Percentiles rank a stretch among this genome's conserved stretches.
Conservation (phyloP, 2,329 filamentous ascomycete species). For the Phialophora tarda region DNA sequence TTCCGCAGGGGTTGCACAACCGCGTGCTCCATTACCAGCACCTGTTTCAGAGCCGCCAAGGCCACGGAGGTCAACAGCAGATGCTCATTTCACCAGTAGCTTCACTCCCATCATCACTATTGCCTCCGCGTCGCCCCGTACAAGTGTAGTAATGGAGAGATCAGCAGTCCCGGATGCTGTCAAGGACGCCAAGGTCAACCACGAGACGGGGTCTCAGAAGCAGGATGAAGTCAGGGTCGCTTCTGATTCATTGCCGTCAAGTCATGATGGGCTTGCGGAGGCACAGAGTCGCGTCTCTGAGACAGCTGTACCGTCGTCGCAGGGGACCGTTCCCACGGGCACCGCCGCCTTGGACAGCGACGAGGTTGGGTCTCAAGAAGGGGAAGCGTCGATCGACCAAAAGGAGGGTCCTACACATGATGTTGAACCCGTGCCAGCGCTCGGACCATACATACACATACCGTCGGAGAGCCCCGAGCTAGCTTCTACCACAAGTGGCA, state of each 20-base stretch:
- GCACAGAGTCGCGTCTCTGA: neutral
- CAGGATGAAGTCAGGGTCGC: neutral
- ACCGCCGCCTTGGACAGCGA: neutral
- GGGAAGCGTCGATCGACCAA: neutral
- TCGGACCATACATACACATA: conserved; percentile 21
- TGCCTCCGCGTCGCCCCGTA: conserved; percentile 30
- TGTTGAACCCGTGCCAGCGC: neutral
- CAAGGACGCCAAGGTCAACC: neutral
- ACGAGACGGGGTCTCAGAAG: neutral
- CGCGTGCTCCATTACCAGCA: conserved; percentile 4
- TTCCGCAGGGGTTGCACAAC: conserved; percentile 3
- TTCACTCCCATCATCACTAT: conserved; percentile 38
- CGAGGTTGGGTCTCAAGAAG: neutral
- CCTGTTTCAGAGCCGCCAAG: conserved; percentile 15
- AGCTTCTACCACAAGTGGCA: conserved; percentile 18
- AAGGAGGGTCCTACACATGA: neutral
- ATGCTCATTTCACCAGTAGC: conserved; percentile 17
- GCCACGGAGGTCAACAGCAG: conserved; percentile 7
- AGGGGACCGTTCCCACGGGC: neutral
- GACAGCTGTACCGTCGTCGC: neutral
- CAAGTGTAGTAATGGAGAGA: conserved; percentile 25
- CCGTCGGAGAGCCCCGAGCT: conserved; percentile 20
- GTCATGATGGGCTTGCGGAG: neutral
- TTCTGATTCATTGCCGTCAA: neutral
- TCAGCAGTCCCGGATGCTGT: neutral